Percentiles rank a stretch among this genome's conserved stretches.
phyloP scores from a whole-genome alignment of 768 basidiomycete genomes.

The Auricularia sp. region DNA sequence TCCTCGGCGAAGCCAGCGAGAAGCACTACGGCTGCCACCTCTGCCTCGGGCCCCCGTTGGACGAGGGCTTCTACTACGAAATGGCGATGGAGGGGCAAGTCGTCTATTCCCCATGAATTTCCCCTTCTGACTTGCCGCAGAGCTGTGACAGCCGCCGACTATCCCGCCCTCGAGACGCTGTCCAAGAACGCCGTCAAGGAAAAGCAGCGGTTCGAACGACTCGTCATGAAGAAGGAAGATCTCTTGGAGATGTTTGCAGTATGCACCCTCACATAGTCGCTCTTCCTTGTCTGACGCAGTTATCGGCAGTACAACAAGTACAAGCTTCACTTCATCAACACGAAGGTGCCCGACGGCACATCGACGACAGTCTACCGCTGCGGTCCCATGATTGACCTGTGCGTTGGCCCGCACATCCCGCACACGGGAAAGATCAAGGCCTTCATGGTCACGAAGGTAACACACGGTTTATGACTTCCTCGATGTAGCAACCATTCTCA shows the following conservation, averaged over 20 bases:
- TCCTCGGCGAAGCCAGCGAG: conserved; percentile 93
- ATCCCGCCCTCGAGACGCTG: conserved; percentile 80
- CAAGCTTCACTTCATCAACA: conserved; percentile 90
- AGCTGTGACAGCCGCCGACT: conserved; percentile 71
- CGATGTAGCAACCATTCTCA: background rate
- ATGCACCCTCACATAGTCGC: conserved; percentile 16
- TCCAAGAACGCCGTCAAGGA: conserved; percentile 86
- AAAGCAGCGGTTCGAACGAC: conserved; percentile 92
- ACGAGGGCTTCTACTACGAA: conserved; percentile 99
- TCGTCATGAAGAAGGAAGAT: conserved; percentile 89
- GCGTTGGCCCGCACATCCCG: conserved; percentile 94
- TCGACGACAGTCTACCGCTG: conserved; percentile 97
- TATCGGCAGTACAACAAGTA: conserved; percentile 87
- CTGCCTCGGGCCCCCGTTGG: conserved; percentile 92
- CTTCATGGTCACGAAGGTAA: conserved; percentile 89
- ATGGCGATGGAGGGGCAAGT: conserved; percentile 60
- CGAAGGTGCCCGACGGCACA: conserved; percentile 91
- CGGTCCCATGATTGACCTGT: conserved; percentile 96
- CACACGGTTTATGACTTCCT: conserved; percentile 2
- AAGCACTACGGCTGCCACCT: conserved; percentile 95
- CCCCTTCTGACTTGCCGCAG: conserved; percentile 16
- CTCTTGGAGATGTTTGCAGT: conserved; percentile 94
- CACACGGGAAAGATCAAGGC: conserved; percentile 98
- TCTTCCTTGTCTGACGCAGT: background rate
- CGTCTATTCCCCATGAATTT: background rate